Evolutionary conservation across 306 rosid genomes (phyloP).

Genomic region (Trifolium subterraneum): DNA sequence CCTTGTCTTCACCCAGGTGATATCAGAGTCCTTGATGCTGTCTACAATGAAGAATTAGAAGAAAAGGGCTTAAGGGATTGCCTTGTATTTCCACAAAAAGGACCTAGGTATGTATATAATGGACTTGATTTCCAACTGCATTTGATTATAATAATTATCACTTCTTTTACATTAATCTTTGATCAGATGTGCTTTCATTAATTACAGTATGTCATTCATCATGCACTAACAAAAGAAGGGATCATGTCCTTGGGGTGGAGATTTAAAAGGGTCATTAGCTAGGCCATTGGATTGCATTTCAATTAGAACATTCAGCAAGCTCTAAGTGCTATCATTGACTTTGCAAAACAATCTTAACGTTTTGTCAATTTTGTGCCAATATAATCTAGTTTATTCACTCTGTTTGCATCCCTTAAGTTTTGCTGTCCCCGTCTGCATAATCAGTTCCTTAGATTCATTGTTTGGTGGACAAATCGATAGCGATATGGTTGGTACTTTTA

Average conservation of each 20-base stretch:
- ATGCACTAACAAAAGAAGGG: conserved; percentile 11
- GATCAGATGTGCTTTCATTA: conserved; percentile 19
- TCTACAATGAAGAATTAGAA: conserved; percentile 68
- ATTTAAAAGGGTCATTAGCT: conserved; percentile 1
- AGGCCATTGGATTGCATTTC: conserved; percentile 13
- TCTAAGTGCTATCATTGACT: conserved; percentile 9
- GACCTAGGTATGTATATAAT: conserved; percentile 62
- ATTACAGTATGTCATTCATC: conserved; percentile 24
- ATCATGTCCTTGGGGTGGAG: neutral
- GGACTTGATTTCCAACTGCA: conserved; percentile 11
- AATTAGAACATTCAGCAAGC: conserved; percentile 22
- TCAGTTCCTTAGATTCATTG: conserved; percentile 15
- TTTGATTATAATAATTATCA: conserved; percentile 13
- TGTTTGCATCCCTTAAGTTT: conserved; percentile 5
- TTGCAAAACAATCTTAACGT: conserved; percentile 1
- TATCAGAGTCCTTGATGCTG: conserved; percentile 85
- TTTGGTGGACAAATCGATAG: conserved; percentile 2
- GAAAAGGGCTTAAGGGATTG: conserved; percentile 77
- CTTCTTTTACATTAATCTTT: conserved; percentile 15
- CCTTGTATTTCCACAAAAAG: conserved; percentile 87
- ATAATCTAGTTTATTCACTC: conserved; percentile 18
- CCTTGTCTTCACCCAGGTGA: conserved; percentile 99
- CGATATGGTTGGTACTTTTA: neutral
- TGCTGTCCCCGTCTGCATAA: neutral
- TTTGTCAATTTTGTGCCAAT: conserved; percentile 19